Evolutionary conservation across 1,139 yeast genomes (phyloP).

Genomic region (Wickerhamomyces sp.): DNA sequence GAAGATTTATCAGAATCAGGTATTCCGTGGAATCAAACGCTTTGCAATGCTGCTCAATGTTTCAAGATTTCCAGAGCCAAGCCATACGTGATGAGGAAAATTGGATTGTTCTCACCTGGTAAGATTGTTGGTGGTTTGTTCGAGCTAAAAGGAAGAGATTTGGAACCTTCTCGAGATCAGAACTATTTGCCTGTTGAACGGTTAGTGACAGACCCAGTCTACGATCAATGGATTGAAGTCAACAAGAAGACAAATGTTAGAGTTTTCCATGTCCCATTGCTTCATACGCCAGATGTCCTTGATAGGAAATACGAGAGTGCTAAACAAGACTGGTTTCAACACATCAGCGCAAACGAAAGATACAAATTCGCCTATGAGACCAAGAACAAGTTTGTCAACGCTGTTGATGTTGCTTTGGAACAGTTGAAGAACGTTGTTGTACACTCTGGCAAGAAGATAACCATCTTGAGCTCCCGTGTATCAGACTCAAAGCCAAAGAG

Average conservation of each 20-base stretch:
- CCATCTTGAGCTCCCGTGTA: conserved; percentile 1
- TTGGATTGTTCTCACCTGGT: conserved; percentile 48
- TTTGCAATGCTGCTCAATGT: conserved; percentile 27
- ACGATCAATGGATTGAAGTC: conserved; percentile 11
- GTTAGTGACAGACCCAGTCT: conserved; percentile 8
- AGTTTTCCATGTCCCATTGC: conserved; percentile 11
- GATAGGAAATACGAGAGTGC: conserved; percentile 1
- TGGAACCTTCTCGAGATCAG: conserved; percentile 6
- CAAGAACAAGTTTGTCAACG: conserved; percentile 2
- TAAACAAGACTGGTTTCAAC: conserved; percentile 5
- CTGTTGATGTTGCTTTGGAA: conserved; percentile 1
- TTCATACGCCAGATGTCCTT: conserved; percentile 9
- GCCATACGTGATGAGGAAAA: conserved; percentile 43
- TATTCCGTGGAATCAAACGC: conserved; percentile 12
- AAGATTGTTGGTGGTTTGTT: conserved; percentile 62
- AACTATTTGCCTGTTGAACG: conserved; percentile 10
- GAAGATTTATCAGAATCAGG: conserved; percentile 1
- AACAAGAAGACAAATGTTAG: conserved; percentile 4
- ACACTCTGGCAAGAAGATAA: conserved; percentile 5
- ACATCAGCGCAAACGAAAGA: conserved; percentile 10
- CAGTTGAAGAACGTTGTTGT: conserved; percentile 5
- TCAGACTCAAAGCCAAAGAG: conserved; percentile 5
- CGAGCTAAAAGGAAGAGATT: conserved; percentile 5
- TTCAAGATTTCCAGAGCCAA: conserved; percentile 57
- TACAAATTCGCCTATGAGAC: conserved; percentile 8